phyloP scores from a whole-genome alignment of 2,329 filamentous ascomycete species.

The Hymenoscyphus infarciens region DNA sequence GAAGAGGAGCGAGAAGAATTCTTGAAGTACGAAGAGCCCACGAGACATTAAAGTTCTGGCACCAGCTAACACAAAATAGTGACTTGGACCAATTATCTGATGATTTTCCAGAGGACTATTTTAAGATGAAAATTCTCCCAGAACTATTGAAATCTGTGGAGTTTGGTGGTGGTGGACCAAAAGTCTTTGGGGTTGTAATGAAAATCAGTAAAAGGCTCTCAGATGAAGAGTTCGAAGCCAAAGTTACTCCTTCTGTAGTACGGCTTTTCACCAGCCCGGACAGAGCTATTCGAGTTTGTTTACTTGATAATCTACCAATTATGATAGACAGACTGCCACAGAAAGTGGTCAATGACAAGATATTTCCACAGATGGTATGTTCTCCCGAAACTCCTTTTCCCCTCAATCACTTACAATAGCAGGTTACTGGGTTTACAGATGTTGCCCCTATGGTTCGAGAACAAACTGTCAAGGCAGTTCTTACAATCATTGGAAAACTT shows the following conservation, averaged over 20 bases:
- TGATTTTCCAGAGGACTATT: slow-evolving; percentile 96
- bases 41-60: slow-evolving; percentile 24
- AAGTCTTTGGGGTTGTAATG: slow-evolving; percentile 82
- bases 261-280: slow-evolving; percentile 89
- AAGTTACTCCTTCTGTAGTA: slow-evolving; percentile 80
- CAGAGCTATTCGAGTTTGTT: slow-evolving; percentile 82
- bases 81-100: slow-evolving; percentile 84
- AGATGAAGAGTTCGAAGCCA: slow-evolving; percentile 82
- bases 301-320: slow-evolving; percentile 80
- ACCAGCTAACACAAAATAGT: slow-evolving; percentile 34
- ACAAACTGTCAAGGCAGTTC: slow-evolving; percentile 91
- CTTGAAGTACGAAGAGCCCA: slow-evolving; percentile 54
- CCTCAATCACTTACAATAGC: slow-evolving; percentile 20
- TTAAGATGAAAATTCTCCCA: slow-evolving; percentile 93
- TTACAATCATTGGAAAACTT: slow-evolving; percentile 82
- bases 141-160: slow-evolving; percentile 98
- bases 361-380: slow-evolving; percentile 85
- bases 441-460: slow-evolving; percentile 87
- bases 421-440: slow-evolving; percentile 94
- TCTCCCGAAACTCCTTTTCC: neutral
- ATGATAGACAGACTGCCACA: slow-evolving; percentile 91
- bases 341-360: slow-evolving; percentile 90
- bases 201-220: slow-evolving; percentile 86
- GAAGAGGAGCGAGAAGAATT: slow-evolving; percentile 82
- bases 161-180: slow-evolving; percentile 91